These are phyloP conservation scores for Acacia acuminata DNA, from an alignment of 306 rosid species.

Conservation along the genomic window DNA sequence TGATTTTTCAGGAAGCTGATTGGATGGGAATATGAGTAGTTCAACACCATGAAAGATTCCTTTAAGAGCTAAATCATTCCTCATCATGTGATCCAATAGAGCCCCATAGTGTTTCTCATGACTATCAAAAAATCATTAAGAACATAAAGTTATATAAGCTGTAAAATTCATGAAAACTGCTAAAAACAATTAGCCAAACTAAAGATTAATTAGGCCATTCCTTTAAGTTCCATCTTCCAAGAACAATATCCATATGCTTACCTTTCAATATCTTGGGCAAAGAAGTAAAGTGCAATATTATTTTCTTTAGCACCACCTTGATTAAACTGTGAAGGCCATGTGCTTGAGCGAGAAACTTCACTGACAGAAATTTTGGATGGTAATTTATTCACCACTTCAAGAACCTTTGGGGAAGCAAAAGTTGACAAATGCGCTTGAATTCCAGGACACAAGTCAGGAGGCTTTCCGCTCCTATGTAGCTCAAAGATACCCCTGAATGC, in stretches of 20 bases:
- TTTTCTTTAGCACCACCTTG: constrained; percentile 76
- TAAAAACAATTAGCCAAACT: not conserved
- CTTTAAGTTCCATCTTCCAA: not conserved
- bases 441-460: constrained; percentile 59
- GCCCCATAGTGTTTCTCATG: constrained; percentile 72
- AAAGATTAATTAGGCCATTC: not conserved
- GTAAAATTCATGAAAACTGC: not conserved
- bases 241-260: constrained; percentile 27
- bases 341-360: constrained; percentile 82
- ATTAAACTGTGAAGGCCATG: constrained; percentile 85
- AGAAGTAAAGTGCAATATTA: constrained; percentile 90
- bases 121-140: constrained; percentile 42
- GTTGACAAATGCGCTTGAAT: constrained; percentile 88
- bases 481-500: constrained; percentile 78
- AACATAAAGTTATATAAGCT: not conserved
- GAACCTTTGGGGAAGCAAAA: constrained; percentile 75
- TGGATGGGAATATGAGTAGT: constrained; percentile 84
- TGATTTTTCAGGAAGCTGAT: constrained; percentile 84
- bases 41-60: constrained; percentile 76
- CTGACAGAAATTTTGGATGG: constrained; percentile 54
- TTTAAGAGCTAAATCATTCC: constrained; percentile 82
- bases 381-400: constrained; percentile 62
- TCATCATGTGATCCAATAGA: constrained; percentile 77
- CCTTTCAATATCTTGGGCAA: constrained; percentile 87
- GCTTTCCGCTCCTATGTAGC: constrained; percentile 62